Evolutionary conservation across 352 stramenopile genomes (phyloP), one percentile per base, ranked within the genome.

Genomic region (Saprolegnia diclina): DNA sequence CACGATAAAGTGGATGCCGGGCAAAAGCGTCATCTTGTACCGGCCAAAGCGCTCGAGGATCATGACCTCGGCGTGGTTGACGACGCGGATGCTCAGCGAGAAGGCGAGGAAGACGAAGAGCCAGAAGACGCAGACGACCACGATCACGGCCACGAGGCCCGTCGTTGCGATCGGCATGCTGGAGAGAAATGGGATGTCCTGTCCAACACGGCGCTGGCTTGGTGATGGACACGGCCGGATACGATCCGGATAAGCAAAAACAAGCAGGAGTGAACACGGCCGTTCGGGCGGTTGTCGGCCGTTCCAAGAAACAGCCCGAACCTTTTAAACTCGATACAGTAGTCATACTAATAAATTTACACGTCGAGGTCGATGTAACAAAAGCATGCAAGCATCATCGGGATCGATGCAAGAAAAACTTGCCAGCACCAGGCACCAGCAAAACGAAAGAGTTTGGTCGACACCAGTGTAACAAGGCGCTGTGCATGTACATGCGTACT

Each of bases 31-130:
- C 64, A 62, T 63, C 46, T 77, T 76, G 64, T 76, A 79, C n/a
- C 65, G 37, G 32, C 74, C 74, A 42, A 77, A 76, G 42, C 72
- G 72, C 38, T 79, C 74, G 21, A 79, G 54, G 54, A 79, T 79
- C 65, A 79, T 75, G 54, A 79, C 65, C 32, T 74, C 64, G 7
- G 71, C 68, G 42, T 67, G 68, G 66, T 94, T 83, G 67, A 92
- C 86, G 14, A 65, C 92, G 5, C 76, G 93, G 26, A 82, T 88
- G 73, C 63, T 69, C 21, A 52, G 53, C n/a, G 35, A 18, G 42
- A 69, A 69, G 35, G 54, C 26, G 32, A 69, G 37, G 45, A 46
- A 46, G 11, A 61, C 22, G 21, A 69, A 16, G 22, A 59, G 19
- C 63, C 63, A 69, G 16, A 69, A 24, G 16, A 69, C 44, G n/a